These are phyloP conservation scores for Chenopodium formosanum DNA, from an alignment of 148 eudicot genomes.

Conservation along the genomic window DNA sequence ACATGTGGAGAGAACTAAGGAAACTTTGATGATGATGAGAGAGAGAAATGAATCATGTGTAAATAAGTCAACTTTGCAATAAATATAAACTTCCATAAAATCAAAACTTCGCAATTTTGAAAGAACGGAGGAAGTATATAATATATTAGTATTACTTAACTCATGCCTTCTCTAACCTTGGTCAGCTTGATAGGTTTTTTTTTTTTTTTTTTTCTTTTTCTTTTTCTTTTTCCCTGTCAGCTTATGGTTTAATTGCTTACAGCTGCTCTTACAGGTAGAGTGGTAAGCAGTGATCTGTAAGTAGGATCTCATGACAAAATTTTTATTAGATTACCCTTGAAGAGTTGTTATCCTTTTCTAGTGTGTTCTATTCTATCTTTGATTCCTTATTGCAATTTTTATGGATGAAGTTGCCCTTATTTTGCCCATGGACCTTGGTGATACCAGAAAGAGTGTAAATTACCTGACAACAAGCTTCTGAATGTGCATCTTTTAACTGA, in stretches of 20 bases:
- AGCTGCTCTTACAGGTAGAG: not conserved
- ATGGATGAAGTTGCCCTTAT: not conserved
- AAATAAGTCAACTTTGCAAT: too few species aligned
- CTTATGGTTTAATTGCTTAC: too few species aligned
- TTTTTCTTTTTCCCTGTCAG: too few species aligned
- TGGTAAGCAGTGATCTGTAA: not conserved
- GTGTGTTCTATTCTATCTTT: not conserved
- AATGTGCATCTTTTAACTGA: not conserved
- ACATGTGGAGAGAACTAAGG: too few species aligned
- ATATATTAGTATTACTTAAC: too few species aligned
- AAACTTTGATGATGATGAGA: too few species aligned
- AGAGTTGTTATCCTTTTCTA: not conserved
- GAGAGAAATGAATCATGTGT: too few species aligned
- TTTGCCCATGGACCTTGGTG: not conserved
- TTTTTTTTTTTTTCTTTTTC: too few species aligned
- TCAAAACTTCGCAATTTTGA: not conserved
- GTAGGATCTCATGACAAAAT: not conserved
- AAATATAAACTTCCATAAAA: too few species aligned
- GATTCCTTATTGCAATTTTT: not conserved
- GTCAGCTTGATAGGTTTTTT: not conserved
- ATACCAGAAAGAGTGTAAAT: not conserved
- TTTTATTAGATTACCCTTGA: not conserved
- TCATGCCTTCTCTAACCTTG: not conserved
- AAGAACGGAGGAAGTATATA: too few species aligned
- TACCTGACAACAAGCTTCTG: not conserved